Evolutionary conservation across 2,329 filamentous ascomycete species (phyloP), one percentile per base, ranked within the genome.

Genomic region (Aspergillus caelatus): DNA sequence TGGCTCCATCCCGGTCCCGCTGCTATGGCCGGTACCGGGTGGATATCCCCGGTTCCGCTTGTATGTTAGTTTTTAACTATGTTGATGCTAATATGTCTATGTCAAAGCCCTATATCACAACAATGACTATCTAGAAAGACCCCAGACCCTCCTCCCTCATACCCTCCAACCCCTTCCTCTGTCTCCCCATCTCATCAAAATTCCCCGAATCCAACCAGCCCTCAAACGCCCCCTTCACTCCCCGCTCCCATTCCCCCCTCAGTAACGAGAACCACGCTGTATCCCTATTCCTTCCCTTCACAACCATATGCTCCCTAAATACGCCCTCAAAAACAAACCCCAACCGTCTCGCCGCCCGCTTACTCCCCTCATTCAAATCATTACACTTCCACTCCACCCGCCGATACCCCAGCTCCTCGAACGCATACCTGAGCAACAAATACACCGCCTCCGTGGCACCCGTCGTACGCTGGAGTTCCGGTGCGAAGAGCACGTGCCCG

Each of bases 371-470:
- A 69, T 90, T 90, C 10, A 87, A 74, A 19, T 79, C 67, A 70
- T 90, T 83, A 60, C 85, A 87, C 69, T 90, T 90, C 88, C 88
- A 91, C 72, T 89, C 87, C 5, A 88, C 82, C 11, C 88, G 78
- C 4, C 83, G 73, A 70, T 86, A 88, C 0, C 83, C 80, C 28
- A 89, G 71, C 2, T 81, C 78, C 4, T 85, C 82, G 67, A 90
- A 86, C 0, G 82, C 81, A 60, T 86, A 78, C 41, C 77, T 77
- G 52, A 86, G 80, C n/a, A 89, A 36, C n/a, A 61, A 12, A 28
- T 48, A 61, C 4, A 56, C 21, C 6, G 52, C 52, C 30, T 61
- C 59, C 4, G 59, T 61, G 1, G 59, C 50, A 1, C 39, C 52
- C 1, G 52, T 43, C 19, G 26, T 61, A n/a, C 52, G 39, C 30